Conservation (phyloP, 2,329 filamentous ascomycete species). For the Fusarium acutatum region DNA sequence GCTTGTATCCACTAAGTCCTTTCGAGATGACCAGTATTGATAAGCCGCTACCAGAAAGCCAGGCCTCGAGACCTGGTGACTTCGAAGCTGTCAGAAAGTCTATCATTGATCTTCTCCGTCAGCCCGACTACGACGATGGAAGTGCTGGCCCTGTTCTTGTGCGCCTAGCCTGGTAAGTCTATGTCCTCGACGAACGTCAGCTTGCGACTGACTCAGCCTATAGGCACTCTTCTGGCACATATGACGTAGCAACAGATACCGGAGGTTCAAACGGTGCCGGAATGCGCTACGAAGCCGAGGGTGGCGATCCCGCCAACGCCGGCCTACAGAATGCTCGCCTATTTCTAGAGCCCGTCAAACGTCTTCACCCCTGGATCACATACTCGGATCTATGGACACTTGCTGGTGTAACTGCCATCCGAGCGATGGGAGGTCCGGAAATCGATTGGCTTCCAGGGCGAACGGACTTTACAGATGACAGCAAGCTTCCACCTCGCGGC, state of each 20-base stretch:
- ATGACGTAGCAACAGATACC: neutral
- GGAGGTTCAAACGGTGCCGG: constrained; percentile 4
- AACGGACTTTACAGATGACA: constrained; percentile 1
- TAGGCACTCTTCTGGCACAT: constrained; percentile 8
- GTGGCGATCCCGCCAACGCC: constrained; percentile 5
- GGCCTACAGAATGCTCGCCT: constrained; percentile 7
- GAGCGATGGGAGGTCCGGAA: neutral
- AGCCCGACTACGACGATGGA: constrained; percentile 4
- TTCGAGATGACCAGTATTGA: neutral
- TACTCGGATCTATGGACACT: constrained; percentile 7
- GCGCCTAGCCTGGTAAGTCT: neutral
- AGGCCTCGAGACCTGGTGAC: neutral
- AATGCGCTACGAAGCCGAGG: constrained; percentile 10
- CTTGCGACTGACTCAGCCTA: neutral
- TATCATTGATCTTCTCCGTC: neutral
- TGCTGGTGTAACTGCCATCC: neutral
- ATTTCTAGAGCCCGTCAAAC: constrained; percentile 2
- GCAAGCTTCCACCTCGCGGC: constrained; percentile 4
- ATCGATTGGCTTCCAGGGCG: neutral
- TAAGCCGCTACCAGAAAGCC: neutral
- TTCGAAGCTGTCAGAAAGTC: neutral
- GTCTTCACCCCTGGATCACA: constrained; percentile 2
- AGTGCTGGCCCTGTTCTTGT: constrained; percentile 6
- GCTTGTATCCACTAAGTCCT: neutral
- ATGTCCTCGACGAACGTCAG: too few species aligned